phyloP scores from a whole-genome alignment of 2,329 filamentous ascomycete genomes.

The Zalaria sp. region DNA sequence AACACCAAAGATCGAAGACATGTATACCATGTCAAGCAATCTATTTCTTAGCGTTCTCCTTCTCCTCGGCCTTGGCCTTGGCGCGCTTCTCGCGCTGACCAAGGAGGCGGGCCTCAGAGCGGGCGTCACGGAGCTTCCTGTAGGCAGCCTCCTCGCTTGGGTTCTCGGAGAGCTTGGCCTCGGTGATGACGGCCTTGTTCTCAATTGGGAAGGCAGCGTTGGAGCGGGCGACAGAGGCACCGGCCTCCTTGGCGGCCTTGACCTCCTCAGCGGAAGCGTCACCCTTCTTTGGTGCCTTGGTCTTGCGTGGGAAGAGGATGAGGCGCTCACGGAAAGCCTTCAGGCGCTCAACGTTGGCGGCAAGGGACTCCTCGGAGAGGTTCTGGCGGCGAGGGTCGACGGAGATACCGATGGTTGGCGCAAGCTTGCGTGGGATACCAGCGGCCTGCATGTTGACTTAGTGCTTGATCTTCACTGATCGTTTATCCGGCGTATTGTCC shows the following conservation, averaged over 20 bases:
- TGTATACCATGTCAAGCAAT: constrained; percentile 3
- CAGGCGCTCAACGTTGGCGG: constrained; percentile 91
- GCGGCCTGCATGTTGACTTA: constrained; percentile 53
- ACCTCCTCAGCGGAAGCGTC: constrained; percentile 76
- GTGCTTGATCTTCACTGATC: constrained; percentile 7
- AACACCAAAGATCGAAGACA: neutral
- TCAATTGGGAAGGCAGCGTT: constrained; percentile 55
- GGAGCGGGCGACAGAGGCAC: constrained; percentile 29
- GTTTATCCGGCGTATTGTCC: constrained; percentile 1
- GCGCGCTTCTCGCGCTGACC: constrained; percentile 89
- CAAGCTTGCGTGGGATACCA: constrained; percentile 85
- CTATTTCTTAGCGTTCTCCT: constrained; percentile 71
- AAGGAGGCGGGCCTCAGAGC: constrained; percentile 66
- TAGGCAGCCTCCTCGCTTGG: constrained; percentile 73
- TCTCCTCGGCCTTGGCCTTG: constrained; percentile 75
- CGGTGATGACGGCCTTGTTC: constrained; percentile 59
- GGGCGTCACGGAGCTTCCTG: constrained; percentile 68
- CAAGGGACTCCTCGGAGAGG: constrained; percentile 87
- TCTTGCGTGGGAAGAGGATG: constrained; percentile 94
- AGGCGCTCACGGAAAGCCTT: constrained; percentile 94
- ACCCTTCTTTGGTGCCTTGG: constrained; percentile 85
- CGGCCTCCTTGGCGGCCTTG: constrained; percentile 47
- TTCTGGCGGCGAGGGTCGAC: constrained; percentile 96
- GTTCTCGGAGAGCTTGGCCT: constrained; percentile 59
- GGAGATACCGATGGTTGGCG: constrained; percentile 89